phyloP scores from a whole-genome alignment of 108 stramenopile genomes.

The Nitzschia palea region DNA sequence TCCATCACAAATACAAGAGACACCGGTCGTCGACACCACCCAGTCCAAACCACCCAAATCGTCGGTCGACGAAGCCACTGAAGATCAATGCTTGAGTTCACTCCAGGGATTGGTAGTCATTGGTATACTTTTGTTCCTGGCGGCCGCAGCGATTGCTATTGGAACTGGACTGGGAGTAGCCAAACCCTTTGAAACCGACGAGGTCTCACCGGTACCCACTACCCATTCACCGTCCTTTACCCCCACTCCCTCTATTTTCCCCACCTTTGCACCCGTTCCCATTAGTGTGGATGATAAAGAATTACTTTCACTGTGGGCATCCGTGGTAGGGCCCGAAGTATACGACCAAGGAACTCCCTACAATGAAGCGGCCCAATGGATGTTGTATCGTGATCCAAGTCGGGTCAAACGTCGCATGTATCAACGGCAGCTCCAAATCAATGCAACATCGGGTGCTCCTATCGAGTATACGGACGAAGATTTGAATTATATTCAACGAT shows the following conservation, averaged over 20 bases:
- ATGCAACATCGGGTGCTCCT: not conserved
- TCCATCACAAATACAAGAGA: not conserved
- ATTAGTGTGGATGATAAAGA: not conserved
- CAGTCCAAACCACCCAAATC: not conserved
- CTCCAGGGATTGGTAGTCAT: not conserved
- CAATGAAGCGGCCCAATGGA: constrained; percentile 33
- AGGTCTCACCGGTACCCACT: not conserved
- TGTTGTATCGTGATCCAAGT: constrained; percentile 27
- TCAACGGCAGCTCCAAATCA: constrained; percentile 2
- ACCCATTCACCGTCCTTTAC: not conserved
- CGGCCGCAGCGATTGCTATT: not conserved
- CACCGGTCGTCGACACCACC: no score
- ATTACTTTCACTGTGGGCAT: constrained; percentile 11
- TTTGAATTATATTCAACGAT: constrained; percentile 26
- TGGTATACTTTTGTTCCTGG: not conserved
- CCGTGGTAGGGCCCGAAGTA: constrained; percentile 16
- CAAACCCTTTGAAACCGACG: not conserved
- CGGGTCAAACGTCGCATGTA: not conserved
- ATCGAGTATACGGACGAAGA: constrained; percentile 5
- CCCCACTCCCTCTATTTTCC: not conserved
- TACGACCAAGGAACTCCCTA: constrained; percentile 18
- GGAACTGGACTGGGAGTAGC: constrained; percentile 2
- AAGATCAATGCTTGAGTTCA: constrained; percentile 11
- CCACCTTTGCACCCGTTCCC: constrained; percentile 6
- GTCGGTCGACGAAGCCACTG: not conserved